phyloP scores from a whole-genome alignment of 2,329 filamentous ascomycete species.

The Zarea fungicola region DNA sequence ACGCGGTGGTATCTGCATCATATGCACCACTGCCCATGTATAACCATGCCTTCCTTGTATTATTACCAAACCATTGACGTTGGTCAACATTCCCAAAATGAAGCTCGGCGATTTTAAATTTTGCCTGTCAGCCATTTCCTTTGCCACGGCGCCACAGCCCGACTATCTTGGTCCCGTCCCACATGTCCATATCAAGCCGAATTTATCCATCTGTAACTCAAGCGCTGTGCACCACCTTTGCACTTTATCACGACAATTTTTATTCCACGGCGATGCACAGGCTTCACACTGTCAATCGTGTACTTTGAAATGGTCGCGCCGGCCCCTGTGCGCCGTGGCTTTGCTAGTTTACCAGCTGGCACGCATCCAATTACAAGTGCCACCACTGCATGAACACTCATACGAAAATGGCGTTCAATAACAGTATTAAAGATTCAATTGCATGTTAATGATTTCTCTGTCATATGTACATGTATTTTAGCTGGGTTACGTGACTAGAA shows the following conservation, averaged over 20 bases:
- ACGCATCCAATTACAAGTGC: not conserved
- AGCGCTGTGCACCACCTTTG: not conserved
- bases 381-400: conserved; percentile 1
- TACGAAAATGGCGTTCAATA: not conserved
- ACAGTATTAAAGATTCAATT: not conserved
- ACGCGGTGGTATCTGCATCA: too few relatives aligned
- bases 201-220: not conserved
- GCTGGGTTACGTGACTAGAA: too few relatives aligned
- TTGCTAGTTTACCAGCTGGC: conserved; percentile 7
- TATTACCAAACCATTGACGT: too few relatives aligned
- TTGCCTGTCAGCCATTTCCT: not conserved
- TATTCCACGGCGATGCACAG: not conserved
- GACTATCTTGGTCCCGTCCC: not conserved
- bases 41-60: too few relatives aligned
- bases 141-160: not conserved
- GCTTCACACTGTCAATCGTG: not conserved
- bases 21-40: too few relatives aligned
- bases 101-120: not conserved
- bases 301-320: not conserved
- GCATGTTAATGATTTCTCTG: too few relatives aligned
- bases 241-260: not conserved
- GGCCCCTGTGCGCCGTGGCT: not conserved
- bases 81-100: too few relatives aligned
- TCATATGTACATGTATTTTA: too few relatives aligned
- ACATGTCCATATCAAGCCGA: not conserved